Percentiles rank a stretch among this genome's conserved stretches.
These are phyloP conservation scores for Fomitiporia mediterranea DNA, from an alignment of 1,284 basidiomycete species.

Conservation along the genomic window DNA sequence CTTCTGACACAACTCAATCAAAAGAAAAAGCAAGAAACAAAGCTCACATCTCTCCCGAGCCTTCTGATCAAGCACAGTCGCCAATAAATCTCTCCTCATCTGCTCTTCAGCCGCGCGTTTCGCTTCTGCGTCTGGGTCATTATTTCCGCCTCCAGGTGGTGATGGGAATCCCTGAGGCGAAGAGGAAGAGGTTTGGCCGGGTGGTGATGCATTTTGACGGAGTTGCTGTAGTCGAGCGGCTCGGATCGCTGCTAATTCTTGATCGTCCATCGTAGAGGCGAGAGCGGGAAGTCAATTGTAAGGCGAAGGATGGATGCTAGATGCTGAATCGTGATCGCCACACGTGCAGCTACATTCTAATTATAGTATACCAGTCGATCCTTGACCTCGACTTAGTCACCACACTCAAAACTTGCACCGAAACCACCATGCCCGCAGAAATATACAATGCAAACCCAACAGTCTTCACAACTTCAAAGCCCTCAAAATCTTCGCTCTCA, in stretches of 20 bases:
- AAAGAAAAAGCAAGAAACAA: background rate
- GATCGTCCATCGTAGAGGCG: constrained; percentile 31
- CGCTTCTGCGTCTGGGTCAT: constrained; percentile 33
- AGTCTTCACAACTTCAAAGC: constrained; percentile 45
- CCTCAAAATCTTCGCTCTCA: constrained; percentile 33
- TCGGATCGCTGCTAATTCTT: constrained; percentile 41
- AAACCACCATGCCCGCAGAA: constrained; percentile 40
- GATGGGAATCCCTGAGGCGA: constrained; percentile 9
- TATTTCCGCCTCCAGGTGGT: background rate
- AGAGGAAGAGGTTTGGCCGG: background rate
- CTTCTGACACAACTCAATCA: constrained; percentile 5
- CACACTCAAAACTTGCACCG: background rate
- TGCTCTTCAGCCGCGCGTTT: constrained; percentile 65
- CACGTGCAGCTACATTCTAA: background rate
- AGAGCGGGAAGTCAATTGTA: background rate
- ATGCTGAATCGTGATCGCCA: constrained; percentile 6
- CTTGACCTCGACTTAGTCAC: background rate
- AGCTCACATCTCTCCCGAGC: constrained; percentile 89
- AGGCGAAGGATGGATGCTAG: background rate
- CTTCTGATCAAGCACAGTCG: constrained; percentile 81
- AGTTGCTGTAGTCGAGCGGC: constrained; percentile 39
- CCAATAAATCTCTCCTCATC: constrained; percentile 76
- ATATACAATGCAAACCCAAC: constrained; percentile 65
- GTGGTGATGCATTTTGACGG: constrained; percentile 28
- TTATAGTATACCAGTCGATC: background rate